These are phyloP conservation scores for Trichoderma virens DNA, from an alignment of 495 filamentous ascomycete species.

Conservation along the genomic window DNA sequence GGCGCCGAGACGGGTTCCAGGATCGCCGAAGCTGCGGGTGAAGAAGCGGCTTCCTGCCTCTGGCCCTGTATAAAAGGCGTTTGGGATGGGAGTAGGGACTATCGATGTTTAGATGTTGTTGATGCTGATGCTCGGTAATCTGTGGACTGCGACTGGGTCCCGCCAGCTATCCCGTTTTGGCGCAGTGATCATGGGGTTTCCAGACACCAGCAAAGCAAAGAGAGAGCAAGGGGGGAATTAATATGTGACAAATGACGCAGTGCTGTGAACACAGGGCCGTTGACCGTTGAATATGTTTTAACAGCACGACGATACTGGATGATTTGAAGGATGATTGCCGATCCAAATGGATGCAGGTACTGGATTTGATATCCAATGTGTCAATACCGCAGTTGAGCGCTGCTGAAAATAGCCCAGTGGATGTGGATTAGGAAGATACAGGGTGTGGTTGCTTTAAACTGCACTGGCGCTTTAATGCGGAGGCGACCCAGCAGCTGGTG, in stretches of 20 bases:
- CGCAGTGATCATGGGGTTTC: not conserved
- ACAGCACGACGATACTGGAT: too few species aligned
- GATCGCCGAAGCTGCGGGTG: not conserved
- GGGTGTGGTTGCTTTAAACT: not conserved
- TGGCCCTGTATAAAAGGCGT: not conserved
- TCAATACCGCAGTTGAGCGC: too few species aligned
- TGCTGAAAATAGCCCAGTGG: too few species aligned
- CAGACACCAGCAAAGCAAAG: too few species aligned
- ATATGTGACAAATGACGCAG: too few species aligned
- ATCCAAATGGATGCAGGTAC: too few species aligned
- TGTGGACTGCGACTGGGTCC: not conserved
- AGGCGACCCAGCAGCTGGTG: not conserved
- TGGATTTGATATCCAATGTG: too few species aligned
- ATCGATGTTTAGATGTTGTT: not conserved
- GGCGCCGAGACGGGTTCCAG: not conserved
- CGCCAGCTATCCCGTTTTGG: not conserved
- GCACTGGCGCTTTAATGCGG: not conserved
- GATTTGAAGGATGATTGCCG: too few species aligned
- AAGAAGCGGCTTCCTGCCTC: not conserved
- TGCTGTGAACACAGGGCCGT: too few species aligned
- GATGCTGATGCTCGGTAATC: conserved; percentile 1
- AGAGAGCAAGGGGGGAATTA: too few species aligned
- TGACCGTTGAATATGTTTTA: too few species aligned
- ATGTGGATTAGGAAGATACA: not conserved
- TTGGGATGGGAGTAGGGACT: not conserved